Evolutionary conservation across 495 filamentous ascomycete genomes (phyloP).

Genomic region (Haplographium delicatum): DNA sequence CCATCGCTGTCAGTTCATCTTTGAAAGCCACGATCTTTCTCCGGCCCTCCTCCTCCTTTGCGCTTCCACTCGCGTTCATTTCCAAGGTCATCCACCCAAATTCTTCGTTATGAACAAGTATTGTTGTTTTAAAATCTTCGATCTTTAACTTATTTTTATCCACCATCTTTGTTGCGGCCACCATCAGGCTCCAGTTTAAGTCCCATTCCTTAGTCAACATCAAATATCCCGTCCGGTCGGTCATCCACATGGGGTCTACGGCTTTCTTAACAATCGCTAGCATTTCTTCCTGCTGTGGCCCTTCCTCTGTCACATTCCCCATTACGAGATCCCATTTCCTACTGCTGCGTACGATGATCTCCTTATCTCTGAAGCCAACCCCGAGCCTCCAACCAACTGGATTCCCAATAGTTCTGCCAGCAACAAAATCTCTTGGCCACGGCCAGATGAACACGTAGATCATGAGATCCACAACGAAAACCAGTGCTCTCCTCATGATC

Average conservation of each 20-base stretch:
- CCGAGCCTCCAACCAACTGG: conserved; percentile 61
- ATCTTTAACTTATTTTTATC: conserved; percentile 49
- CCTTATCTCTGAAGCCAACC: conserved; percentile 63
- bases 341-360: conserved; percentile 70
- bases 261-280: conserved; percentile 39
- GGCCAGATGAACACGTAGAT: conserved; percentile 61
- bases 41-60: conserved; percentile 46
- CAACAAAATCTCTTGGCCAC: conserved; percentile 73
- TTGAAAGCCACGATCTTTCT: conserved; percentile 66
- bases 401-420: conserved; percentile 41
- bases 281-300: conserved; percentile 21
- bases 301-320: conserved; percentile 28
- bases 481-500: conserved; percentile 47
- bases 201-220: conserved; percentile 77
- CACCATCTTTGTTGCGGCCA: conserved; percentile 58
- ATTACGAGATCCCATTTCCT: conserved; percentile 47
- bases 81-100: conserved; percentile 62
- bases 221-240: conserved; percentile 69
- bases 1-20: conserved; percentile 61
- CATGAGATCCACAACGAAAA: conserved; percentile 65
- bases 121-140: conserved; percentile 57
- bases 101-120: conserved; percentile 59
- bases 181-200: conserved; percentile 72
- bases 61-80: conserved; percentile 44
- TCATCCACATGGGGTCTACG: conserved; percentile 54